Evolutionary conservation across 2,329 filamentous ascomycete species (phyloP), one percentile per base, ranked within the genome.

Genomic region (Aspergillus melleus): DNA sequence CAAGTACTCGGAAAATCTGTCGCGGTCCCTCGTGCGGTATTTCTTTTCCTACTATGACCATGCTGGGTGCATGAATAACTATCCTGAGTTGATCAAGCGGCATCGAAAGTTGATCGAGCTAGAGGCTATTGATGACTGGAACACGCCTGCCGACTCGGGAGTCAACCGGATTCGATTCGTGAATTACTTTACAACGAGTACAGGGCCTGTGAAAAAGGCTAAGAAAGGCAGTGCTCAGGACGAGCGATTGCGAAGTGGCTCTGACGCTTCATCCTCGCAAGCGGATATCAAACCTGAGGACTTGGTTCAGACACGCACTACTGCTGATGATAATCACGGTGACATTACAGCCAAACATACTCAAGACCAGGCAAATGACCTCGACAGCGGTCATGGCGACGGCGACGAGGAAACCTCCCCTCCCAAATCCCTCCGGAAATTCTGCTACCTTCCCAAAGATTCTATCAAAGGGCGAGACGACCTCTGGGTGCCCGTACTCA

Each of bases 401-500:
- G 56, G 44, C 14, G 55, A 19, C 51, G 54, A 42, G 39, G 53
- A 49, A 60, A 63, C 74, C 67, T 29, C 72, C 4, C 24, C 59
- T 1, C 58, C 63, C 12, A 32, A 74, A 50, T 88, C 88, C 67
- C 82, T 89, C 54, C 84, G 86, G 60, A 94, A 90, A 69, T 96
- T 97, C 86, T 88, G 66, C 76, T 94, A 3, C 91, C 85, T 0
- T 78, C 90, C 0, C 80, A 55, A 80, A 53, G 80, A 84, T 54
- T 76, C 80, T 20, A 77, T 74, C 55, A 87, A 86, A 6, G 78
- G 81, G 61, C 78, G 81, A 49, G 91, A 96, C 72, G 78, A 84
- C 4, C 85, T 88, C 16, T 96, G 93, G 92, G 79, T 92, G 1
- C 82, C 88, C 49, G 84, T 96, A 2, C 88, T 87, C 68, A 95